These are phyloP conservation scores for Maudiozyma pseudohumilis DNA, from an alignment of 805 yeast species.

Conservation along the genomic window DNA sequence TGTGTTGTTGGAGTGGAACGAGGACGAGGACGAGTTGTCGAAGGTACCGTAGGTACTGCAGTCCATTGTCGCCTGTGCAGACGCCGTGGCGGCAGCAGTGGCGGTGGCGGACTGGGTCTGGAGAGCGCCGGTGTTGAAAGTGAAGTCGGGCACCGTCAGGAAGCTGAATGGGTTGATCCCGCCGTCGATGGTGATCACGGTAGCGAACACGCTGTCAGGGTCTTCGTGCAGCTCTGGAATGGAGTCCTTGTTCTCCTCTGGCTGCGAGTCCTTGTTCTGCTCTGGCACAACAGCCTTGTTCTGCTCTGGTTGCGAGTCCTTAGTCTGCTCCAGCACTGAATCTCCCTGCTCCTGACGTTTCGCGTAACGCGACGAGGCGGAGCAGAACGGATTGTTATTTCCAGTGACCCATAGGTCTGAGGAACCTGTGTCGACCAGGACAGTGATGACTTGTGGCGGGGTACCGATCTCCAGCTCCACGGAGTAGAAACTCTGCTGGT, in stretches of 20 bases:
- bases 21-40: slow-evolving; percentile 24
- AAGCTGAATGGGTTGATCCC: slow-evolving; percentile 1
- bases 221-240: background rate
- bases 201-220: background rate
- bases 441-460: slow-evolving; percentile 40
- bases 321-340: no score
- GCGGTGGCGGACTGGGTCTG: background rate
- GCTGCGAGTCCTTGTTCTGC: no score
- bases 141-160: background rate
- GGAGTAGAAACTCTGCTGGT: slow-evolving; percentile 36
- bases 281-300: no score
- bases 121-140: background rate
- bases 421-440: slow-evolving; percentile 64
- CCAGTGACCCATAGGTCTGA: slow-evolving; percentile 53
- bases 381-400: slow-evolving; percentile 39
- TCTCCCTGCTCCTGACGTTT: background rate
- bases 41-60: slow-evolving; percentile 36
- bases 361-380: background rate
- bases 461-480: slow-evolving; percentile 43
- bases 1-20: slow-evolving; percentile 28
- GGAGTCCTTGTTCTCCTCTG: background rate
- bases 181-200: background rate
- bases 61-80: slow-evolving; percentile 11
- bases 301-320: no score
- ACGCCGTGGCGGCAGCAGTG: background rate